Percentiles rank a stretch among this genome's conserved stretches.
These are phyloP conservation scores for Persicaria maculosa DNA, from an alignment of 148 eudicot species.

Conservation along the genomic window DNA sequence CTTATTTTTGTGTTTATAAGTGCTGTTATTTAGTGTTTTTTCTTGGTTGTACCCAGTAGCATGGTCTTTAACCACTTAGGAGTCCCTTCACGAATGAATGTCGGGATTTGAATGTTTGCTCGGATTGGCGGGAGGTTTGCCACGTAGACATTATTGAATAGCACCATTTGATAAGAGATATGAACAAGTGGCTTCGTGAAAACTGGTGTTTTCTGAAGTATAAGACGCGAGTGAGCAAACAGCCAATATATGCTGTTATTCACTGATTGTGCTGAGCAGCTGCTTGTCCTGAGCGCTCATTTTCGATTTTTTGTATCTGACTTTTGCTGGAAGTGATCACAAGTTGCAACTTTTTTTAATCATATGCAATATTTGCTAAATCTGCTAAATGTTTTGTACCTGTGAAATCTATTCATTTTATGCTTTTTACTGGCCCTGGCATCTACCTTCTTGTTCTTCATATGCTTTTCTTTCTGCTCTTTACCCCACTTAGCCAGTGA, in stretches of 20 bases:
- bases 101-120: too few species aligned
- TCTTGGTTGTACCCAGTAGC: too few species aligned
- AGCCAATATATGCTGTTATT: not conserved
- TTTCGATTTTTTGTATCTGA: not conserved
- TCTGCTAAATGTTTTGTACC: not conserved
- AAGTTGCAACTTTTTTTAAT: not conserved
- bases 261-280: not conserved
- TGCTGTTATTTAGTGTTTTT: too few species aligned
- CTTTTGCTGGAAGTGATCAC: not conserved
- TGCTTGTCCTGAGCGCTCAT: not conserved
- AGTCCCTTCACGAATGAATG: too few species aligned
- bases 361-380: not conserved
- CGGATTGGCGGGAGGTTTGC: too few species aligned
- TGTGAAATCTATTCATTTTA: not conserved
- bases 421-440: not conserved
- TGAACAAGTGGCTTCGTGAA: too few species aligned
- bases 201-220: too few species aligned
- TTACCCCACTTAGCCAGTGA: not conserved
- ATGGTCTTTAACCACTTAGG: too few species aligned
- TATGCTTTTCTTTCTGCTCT: not conserved
- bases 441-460: not conserved
- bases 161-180: too few species aligned
- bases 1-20: not conserved
- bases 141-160: too few species aligned
- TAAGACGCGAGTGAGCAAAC: not conserved